Conservation (phyloP, 192 early-diverging fungal genomes). For the Coemansia sp. region DNA sequence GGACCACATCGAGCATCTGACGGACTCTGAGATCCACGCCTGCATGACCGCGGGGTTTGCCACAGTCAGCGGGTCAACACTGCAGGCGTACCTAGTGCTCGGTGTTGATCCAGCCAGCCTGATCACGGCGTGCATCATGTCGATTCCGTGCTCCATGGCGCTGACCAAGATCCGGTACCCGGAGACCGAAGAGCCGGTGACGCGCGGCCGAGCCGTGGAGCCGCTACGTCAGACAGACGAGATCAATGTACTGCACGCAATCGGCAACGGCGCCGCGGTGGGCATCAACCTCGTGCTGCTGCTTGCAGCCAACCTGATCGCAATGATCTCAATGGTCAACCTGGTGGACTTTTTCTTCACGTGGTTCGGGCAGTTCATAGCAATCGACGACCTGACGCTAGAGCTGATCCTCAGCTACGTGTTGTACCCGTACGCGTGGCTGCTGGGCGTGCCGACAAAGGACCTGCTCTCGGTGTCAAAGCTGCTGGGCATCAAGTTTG, state of each 20-base stretch:
- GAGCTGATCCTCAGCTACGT: constrained; percentile 73
- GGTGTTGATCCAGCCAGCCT: constrained; percentile 67
- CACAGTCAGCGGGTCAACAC: constrained; percentile 83
- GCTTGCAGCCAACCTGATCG: constrained; percentile 74
- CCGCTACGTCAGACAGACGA: constrained; percentile 64
- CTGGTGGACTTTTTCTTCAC: constrained; percentile 70
- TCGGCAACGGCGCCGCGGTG: constrained; percentile 78
- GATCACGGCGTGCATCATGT: constrained; percentile 89
- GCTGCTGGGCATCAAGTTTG: constrained; percentile 73
- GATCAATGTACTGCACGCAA: constrained; percentile 76
- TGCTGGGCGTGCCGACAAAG: constrained; percentile 63
- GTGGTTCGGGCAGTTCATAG: constrained; percentile 69
- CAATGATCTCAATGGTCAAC: constrained; percentile 71
- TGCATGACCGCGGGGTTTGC: constrained; percentile 89
- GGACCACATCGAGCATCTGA: constrained; percentile 82
- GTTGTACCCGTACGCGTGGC: constrained; percentile 74
- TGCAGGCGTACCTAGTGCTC: constrained; percentile 71
- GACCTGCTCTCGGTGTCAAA: constrained; percentile 62
- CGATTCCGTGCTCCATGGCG: constrained; percentile 79
- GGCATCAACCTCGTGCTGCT: constrained; percentile 77
- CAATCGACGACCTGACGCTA: constrained; percentile 61
- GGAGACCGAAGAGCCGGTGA: constrained; percentile 79
- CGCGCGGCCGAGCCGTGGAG: constrained; percentile 64
- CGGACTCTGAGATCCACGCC: constrained; percentile 81
- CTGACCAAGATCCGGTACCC: constrained; percentile 86